Evolutionary conservation across 495 filamentous ascomycete genomes (phyloP).

Genomic region (Trichoderma virens): DNA sequence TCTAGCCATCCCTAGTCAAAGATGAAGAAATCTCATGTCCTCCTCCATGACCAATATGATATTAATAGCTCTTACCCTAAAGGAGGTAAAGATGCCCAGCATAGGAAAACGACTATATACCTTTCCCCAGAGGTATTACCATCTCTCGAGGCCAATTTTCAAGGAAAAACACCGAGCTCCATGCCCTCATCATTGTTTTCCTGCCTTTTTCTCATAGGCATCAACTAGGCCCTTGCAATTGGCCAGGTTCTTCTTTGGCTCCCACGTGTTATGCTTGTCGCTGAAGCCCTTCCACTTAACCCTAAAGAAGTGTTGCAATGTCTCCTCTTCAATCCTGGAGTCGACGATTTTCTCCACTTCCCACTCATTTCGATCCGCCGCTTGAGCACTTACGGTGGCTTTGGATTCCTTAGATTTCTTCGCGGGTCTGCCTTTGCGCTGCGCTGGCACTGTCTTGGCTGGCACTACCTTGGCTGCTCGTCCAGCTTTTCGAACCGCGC

Average conservation of each 20-base stretch:
- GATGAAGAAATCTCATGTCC: too few species aligned
- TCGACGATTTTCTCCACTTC: constrained; percentile 33
- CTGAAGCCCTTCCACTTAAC: constrained; percentile 37
- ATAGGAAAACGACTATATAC: too few species aligned
- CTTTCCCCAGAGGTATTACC: background rate
- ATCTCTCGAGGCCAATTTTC: background rate
- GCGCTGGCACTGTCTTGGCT: background rate
- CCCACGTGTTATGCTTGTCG: constrained; percentile 32
- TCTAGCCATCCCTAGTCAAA: too few species aligned
- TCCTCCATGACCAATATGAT: too few species aligned
- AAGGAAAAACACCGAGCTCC: background rate
- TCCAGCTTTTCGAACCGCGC: background rate
- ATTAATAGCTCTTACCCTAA: too few species aligned
- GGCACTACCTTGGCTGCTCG: background rate
- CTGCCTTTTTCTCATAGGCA: constrained; percentile 20
- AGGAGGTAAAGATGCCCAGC: too few species aligned
- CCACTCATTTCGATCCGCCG: constrained; percentile 15
- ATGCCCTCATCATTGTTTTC: background rate
- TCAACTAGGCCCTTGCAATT: constrained; percentile 20
- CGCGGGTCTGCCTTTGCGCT: background rate
- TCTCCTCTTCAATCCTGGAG: constrained; percentile 23
- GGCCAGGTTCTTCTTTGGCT: constrained; percentile 29
- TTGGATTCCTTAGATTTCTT: background rate
- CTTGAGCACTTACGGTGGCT: background rate
- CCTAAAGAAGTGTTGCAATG: constrained; percentile 25